A percentile compares a stretch with the other conserved stretches of the same genome.
These are phyloP conservation scores for Rhodotorula mucilaginosa DNA, from an alignment of 1,284 basidiomycete species.

Conservation along the genomic window DNA sequence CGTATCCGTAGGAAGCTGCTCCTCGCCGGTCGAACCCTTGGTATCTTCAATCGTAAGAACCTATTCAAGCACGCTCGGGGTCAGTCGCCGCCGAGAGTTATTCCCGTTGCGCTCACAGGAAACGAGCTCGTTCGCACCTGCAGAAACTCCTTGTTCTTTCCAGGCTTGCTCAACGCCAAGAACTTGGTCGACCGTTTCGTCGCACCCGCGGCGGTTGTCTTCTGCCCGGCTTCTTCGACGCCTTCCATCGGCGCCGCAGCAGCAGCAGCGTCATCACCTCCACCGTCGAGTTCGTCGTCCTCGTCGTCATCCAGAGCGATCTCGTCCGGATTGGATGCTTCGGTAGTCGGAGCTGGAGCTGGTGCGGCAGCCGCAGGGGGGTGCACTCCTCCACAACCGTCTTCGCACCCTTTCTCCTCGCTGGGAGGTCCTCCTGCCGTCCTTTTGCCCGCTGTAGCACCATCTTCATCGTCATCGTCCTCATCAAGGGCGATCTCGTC, in stretches of 20 bases:
- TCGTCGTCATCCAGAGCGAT: slow-evolving; percentile 56
- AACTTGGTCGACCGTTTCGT: slow-evolving; percentile 62
- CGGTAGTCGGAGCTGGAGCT: no score
- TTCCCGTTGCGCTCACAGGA: no score
- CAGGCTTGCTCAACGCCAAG: slow-evolving; percentile 89
- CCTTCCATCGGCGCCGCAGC: neutral
- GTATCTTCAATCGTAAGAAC: neutral
- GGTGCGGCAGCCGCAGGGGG: no score
- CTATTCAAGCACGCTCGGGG: no score
- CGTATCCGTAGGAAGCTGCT: no score
- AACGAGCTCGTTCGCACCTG: slow-evolving; percentile 52
- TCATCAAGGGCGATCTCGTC: slow-evolving; percentile 52
- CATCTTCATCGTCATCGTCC: slow-evolving; percentile 19
- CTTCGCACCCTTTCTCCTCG: slow-evolving; percentile 29
- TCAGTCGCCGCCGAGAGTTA: neutral
- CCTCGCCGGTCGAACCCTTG: neutral
- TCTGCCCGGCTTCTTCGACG: neutral
- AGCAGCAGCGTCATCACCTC: no score
- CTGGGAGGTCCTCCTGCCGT: slow-evolving; percentile 2
- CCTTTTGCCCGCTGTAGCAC: slow-evolving; percentile 7
- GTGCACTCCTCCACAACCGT: slow-evolving; percentile 2
- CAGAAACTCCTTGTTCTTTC: slow-evolving; percentile 74
- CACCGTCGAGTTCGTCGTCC: neutral
- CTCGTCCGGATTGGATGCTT: slow-evolving; percentile 61
- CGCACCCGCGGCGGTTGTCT: slow-evolving; percentile 9